Conservation (phyloP, 2,329 filamentous ascomycete genomes). For the Daldinia sp. region DNA sequence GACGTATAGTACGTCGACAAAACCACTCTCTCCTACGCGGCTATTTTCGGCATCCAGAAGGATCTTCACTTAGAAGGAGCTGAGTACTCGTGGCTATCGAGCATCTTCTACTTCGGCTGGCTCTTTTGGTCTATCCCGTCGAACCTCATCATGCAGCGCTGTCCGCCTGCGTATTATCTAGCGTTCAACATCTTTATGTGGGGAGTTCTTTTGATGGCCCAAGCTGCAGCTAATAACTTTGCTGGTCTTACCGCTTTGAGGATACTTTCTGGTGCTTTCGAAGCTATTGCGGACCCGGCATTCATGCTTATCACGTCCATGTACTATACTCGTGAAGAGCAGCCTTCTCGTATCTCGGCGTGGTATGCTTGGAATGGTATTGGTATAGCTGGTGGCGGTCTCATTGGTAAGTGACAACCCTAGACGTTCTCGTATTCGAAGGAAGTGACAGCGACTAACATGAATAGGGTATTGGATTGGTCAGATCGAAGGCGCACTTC, state of each 20-base stretch:
- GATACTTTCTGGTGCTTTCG: slow-evolving; percentile 61
- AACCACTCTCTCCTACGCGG: slow-evolving; percentile 64
- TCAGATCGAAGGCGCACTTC: slow-evolving; percentile 58
- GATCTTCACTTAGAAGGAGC: slow-evolving; percentile 62
- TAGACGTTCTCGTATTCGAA: neutral
- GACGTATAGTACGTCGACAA: slow-evolving; percentile 54
- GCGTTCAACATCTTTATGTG: slow-evolving; percentile 51
- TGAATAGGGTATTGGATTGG: slow-evolving; percentile 51
- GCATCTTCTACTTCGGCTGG: slow-evolving; percentile 65
- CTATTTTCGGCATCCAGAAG: slow-evolving; percentile 66
- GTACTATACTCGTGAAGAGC: slow-evolving; percentile 67
- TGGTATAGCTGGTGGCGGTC: slow-evolving; percentile 62
- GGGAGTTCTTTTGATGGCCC: slow-evolving; percentile 57
- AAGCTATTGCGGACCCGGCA: slow-evolving; percentile 62
- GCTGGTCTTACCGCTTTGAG: slow-evolving; percentile 59
- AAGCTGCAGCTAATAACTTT: slow-evolving; percentile 61
- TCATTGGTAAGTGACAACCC: slow-evolving; percentile 1
- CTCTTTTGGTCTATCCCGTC: slow-evolving; percentile 63
- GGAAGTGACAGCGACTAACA: neutral
- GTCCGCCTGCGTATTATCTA: slow-evolving; percentile 48
- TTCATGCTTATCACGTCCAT: slow-evolving; percentile 67
- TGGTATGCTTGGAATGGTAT: slow-evolving; percentile 65
- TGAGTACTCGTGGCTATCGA: slow-evolving; percentile 62
- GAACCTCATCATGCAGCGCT: slow-evolving; percentile 60
- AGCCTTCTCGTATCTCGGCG: slow-evolving; percentile 62